Conservation (phyloP, 306 rosid genomes). For the Lathyrus sativus region DNA sequence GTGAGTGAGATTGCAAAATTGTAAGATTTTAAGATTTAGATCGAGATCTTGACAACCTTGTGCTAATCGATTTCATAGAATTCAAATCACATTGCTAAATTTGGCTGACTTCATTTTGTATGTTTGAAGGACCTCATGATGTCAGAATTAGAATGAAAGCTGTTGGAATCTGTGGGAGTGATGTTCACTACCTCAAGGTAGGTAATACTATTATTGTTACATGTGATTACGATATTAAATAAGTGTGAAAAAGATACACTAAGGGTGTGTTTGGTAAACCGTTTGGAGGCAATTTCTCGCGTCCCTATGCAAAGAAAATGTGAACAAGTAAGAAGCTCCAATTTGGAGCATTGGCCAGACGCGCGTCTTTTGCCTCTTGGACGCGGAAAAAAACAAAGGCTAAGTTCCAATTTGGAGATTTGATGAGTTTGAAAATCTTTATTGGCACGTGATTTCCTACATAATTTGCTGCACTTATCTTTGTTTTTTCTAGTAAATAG, state of each 20-base stretch:
- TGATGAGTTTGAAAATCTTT: constrained; percentile 18
- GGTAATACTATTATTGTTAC: constrained; percentile 10
- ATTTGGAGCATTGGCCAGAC: no score
- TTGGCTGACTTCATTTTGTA: constrained; percentile 27
- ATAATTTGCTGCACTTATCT: not conserved
- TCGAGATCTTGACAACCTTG: no score
- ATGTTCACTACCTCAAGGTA: constrained; percentile 90
- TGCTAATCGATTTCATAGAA: not conserved
- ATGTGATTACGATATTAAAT: not conserved
- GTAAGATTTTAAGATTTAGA: no score
- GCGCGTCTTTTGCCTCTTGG: no score
- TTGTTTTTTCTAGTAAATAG: not conserved
- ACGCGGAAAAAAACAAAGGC: no score
- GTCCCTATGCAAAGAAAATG: no score
- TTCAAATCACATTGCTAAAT: constrained; percentile 5
- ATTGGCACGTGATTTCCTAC: not conserved
- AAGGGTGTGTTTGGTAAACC: no score
- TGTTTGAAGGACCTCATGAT: constrained; percentile 71
- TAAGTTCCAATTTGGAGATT: not conserved
- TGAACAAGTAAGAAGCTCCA: no score
- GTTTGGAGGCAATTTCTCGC: no score
- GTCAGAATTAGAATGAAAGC: constrained; percentile 78
- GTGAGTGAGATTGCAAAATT: no score
- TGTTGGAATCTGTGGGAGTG: constrained; percentile 97
- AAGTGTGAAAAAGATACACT: not conserved